These are phyloP conservation scores for Solanum hybrid DNA, from an alignment of 305 asterid species.

Conservation along the genomic window DNA sequence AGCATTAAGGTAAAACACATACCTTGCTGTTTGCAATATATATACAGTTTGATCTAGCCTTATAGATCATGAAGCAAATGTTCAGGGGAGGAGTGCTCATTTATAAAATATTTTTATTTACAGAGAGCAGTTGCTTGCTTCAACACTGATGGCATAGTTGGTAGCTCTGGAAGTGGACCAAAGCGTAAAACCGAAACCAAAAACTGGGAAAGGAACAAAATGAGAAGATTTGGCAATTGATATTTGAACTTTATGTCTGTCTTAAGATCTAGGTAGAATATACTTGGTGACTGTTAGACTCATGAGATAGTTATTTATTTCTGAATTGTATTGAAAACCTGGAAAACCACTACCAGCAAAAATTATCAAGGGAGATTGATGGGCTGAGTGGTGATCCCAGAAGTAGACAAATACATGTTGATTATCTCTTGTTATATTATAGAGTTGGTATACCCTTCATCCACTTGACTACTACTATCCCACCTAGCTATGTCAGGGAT, in stretches of 20 bases:
- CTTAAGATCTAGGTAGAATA: not conserved
- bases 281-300: not conserved
- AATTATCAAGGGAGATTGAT: not conserved
- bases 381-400: not conserved
- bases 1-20: conserved; percentile 7
- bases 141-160: not conserved
- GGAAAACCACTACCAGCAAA: not conserved
- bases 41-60: not conserved
- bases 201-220: not conserved
- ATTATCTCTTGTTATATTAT: not conserved
- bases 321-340: not conserved
- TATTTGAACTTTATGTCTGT: not conserved
- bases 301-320: not conserved
- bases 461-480: not conserved
- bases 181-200: conserved; percentile 1
- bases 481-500: not conserved
- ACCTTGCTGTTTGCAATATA: not conserved
- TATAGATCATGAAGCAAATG: not conserved
- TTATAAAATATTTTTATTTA: not conserved
- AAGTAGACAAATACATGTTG: not conserved
- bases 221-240: not conserved
- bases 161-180: not conserved
- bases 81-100: not conserved
- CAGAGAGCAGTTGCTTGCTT: conserved; percentile 9
- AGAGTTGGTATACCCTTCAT: not conserved